Evolutionary conservation across 306 rosid genomes (phyloP), one percentile per base, ranked within the genome.

Genomic region (Biancaea sappan): DNA sequence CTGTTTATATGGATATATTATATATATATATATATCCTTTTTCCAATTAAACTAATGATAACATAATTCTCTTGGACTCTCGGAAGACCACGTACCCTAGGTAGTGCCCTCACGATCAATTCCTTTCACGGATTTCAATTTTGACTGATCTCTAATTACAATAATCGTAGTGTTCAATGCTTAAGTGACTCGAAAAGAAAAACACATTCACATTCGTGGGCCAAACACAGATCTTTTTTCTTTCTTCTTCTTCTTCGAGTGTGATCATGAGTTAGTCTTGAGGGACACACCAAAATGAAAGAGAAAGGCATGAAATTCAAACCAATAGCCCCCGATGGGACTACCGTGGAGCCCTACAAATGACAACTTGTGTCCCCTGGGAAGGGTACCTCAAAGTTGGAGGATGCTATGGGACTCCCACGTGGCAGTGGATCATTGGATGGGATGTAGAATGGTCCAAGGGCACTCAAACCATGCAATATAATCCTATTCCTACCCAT

Each of bases 291-390:
- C 74, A 34, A 71, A 72, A 72, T 38, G 25, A 37, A 19, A 71
- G 31, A 3, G 34, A 8, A 19, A 64, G 31, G 16, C 29, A 48
- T 13, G 72, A n/a, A 34, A 61, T 60, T 68, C 67, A 70, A 78
- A 25, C 34, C 12, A 26, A 41, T 41, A 25, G 75, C 71, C 79
- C 57, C 61, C 38, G 71, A 28, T 63, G 35, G 25, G 38, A 77
- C 46, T 25, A 16, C 21, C 37, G 1, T 74, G n/a, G n/a, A n/a
- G 72, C 72, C 75, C 81, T 78, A 84, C 75, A 81, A 78, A 79
- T 78, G 83, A 75, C 84, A 52, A 59, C 52, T 38, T 53, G 3
- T 85, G 89, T 51, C 71, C 82, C 88, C 88, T 77, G 58, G 16
- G 18, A 75, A 68, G 57, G 77, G 73, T 40, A 77, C 69, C 73